These are phyloP conservation scores for Opeltia flavorubescens DNA, from an alignment of 495 filamentous ascomycete genomes.

Conservation along the genomic window DNA sequence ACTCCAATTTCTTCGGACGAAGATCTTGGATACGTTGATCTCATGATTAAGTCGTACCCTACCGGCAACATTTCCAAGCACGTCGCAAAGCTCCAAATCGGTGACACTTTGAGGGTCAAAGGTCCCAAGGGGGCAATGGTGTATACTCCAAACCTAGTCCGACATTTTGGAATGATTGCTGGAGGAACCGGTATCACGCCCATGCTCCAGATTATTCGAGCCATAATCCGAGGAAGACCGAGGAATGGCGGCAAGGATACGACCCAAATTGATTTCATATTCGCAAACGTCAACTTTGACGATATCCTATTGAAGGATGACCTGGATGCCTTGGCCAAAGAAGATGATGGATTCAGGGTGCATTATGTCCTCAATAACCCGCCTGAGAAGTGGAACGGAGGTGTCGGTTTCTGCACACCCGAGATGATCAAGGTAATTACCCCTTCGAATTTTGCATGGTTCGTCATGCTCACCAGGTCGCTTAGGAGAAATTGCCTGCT, in stretches of 20 bases:
- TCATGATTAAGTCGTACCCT: slow-evolving; percentile 94
- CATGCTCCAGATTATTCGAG: slow-evolving; percentile 90
- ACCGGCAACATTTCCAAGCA: slow-evolving; percentile 92
- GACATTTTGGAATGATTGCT: slow-evolving; percentile 93
- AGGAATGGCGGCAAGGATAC: slow-evolving; percentile 55
- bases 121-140: slow-evolving; percentile 96
- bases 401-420: slow-evolving; percentile 82
- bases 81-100: slow-evolving; percentile 66
- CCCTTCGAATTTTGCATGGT: not conserved
- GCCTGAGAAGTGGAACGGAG: slow-evolving; percentile 75
- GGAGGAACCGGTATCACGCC: slow-evolving; percentile 96
- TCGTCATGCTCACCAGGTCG: slow-evolving; percentile 7
- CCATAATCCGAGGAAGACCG: slow-evolving; percentile 69
- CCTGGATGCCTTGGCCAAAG: slow-evolving; percentile 58
- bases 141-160: slow-evolving; percentile 87
- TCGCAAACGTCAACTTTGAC: slow-evolving; percentile 85
- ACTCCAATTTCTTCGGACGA: slow-evolving; percentile 91
- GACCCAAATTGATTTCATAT: slow-evolving; percentile 85
- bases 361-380: slow-evolving; percentile 96
- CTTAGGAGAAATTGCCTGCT: slow-evolving; percentile 43
- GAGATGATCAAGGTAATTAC: slow-evolving; percentile 83
- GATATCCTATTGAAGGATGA: slow-evolving; percentile 91
- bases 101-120: slow-evolving; percentile 74
- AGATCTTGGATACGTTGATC: slow-evolving; percentile 86
- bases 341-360: slow-evolving; percentile 68